Percentiles rank a stretch among this genome's conserved stretches.
phyloP scores from a whole-genome alignment of 2,329 filamentous ascomycete genomes.

The Neophaeococcomyces aloes region DNA sequence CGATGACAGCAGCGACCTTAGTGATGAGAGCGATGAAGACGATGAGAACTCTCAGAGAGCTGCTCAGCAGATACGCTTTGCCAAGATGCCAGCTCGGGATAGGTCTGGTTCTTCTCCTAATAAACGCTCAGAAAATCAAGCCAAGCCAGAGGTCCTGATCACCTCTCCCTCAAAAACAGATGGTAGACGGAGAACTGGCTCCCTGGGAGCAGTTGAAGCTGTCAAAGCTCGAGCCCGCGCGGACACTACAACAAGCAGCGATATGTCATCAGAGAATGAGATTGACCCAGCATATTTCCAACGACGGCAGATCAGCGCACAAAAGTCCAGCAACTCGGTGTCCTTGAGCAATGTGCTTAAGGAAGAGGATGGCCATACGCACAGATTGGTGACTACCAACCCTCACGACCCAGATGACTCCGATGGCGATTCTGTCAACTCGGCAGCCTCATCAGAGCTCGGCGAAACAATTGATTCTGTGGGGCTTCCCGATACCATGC shows the following conservation, averaged over 20 bases:
- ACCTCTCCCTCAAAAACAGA: slow-evolving; percentile 46
- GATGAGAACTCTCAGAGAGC: slow-evolving; percentile 44
- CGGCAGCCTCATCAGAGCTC: slow-evolving; percentile 44
- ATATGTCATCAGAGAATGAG: slow-evolving; percentile 57
- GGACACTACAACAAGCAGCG: slow-evolving; percentile 56
- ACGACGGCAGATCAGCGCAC: slow-evolving; percentile 42
- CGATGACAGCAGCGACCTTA: slow-evolving; percentile 56
- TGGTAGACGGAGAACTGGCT: slow-evolving; percentile 43
- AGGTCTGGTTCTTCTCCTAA: slow-evolving; percentile 83
- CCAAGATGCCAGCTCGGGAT: slow-evolving; percentile 82
- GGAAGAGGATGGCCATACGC: slow-evolving; percentile 15
- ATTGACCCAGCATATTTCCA: slow-evolving; percentile 42
- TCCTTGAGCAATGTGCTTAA: slow-evolving; percentile 20
- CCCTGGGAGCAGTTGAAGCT: slow-evolving; percentile 45
- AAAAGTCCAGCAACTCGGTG: slow-evolving; percentile 27
- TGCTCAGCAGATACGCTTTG: slow-evolving; percentile 86
- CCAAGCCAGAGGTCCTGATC: slow-evolving; percentile 40
- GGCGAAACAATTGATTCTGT: slow-evolving; percentile 45
- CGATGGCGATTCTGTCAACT: slow-evolving; percentile 39
- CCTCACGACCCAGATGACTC: slow-evolving; percentile 36
- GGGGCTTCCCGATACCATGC: slow-evolving; percentile 45
- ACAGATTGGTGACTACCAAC: slow-evolving; percentile 26
- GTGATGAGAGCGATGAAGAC: slow-evolving; percentile 57
- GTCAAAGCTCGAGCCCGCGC: slow-evolving; percentile 45
- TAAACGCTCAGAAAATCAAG: slow-evolving; percentile 40